These are phyloP conservation scores for Microsporum audouinii DNA, from an alignment of 2,329 filamentous ascomycete genomes.

Conservation along the genomic window DNA sequence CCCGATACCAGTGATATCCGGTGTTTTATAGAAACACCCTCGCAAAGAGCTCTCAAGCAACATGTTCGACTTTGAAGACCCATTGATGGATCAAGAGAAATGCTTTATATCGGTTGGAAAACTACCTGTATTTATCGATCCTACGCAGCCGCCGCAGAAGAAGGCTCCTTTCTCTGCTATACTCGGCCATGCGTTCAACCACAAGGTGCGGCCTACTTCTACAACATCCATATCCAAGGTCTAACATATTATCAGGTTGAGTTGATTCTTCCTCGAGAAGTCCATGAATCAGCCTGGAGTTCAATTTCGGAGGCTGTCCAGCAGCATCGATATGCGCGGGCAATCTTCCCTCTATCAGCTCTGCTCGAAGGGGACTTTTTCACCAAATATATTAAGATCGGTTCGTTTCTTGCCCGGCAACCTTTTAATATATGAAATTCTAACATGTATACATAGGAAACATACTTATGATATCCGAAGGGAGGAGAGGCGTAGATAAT, in stretches of 20 bases:
- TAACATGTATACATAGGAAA: constrained; percentile 45
- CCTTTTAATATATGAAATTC: not conserved
- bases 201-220: constrained; percentile 43
- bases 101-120: constrained; percentile 62
- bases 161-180: constrained; percentile 67
- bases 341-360: constrained; percentile 61
- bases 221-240: not conserved
- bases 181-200: constrained; percentile 52
- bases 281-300: constrained; percentile 40
- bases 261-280: constrained; percentile 57
- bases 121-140: constrained; percentile 57
- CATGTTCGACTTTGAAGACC: constrained; percentile 37
- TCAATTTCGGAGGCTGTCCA: constrained; percentile 38
- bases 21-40: not conserved
- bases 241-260: constrained; percentile 36
- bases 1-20: not conserved
- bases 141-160: constrained; percentile 57
- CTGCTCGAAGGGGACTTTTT: constrained; percentile 68
- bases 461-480: constrained; percentile 73
- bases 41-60: not conserved
- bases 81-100: constrained; percentile 40
- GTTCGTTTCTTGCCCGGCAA: constrained; percentile 33
- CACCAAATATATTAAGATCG: constrained; percentile 69
- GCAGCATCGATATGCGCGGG: constrained; percentile 49
- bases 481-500: constrained; percentile 57